phyloP scores from a whole-genome alignment of 768 basidiomycete genomes.

The Kwoniella bestiolae region DNA sequence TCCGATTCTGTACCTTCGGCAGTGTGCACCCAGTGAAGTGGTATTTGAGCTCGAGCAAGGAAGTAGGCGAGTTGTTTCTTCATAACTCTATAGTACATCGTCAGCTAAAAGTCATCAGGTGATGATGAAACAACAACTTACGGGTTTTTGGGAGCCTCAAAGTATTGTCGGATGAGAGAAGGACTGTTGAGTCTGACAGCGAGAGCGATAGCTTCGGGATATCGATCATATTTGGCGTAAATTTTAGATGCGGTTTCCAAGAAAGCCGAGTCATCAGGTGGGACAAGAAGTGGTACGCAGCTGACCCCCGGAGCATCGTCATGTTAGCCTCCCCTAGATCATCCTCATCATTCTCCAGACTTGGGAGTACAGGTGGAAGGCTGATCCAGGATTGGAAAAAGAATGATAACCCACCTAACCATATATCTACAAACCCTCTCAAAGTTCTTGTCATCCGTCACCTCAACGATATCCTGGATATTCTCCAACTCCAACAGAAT shows the following conservation, averaged over 20 bases:
- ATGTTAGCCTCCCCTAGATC: too few relatives aligned
- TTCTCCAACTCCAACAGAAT: constrained; percentile 91
- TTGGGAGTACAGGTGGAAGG: too few relatives aligned
- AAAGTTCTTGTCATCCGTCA: constrained; percentile 74
- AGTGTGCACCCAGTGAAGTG: constrained; percentile 82
- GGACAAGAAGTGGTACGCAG: constrained; percentile 85
- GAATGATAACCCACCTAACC: constrained; percentile 69
- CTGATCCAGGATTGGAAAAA: background rate
- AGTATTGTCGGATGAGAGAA: constrained; percentile 80
- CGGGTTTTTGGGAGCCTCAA: constrained; percentile 86
- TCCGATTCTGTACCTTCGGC: constrained; percentile 62
- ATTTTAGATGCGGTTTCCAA: constrained; percentile 84
- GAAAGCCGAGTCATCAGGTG: constrained; percentile 90
- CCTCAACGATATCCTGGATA: constrained; percentile 72
- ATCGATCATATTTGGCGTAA: constrained; percentile 81
- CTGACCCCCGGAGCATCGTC: too few relatives aligned
- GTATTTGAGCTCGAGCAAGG: constrained; percentile 88
- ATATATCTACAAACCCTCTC: constrained; percentile 92
- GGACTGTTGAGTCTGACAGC: constrained; percentile 82
- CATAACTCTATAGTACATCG: constrained; percentile 67
- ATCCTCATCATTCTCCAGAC: too few relatives aligned
- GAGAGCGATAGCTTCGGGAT: constrained; percentile 86
- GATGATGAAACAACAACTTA: constrained; percentile 58
- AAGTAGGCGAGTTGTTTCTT: constrained; percentile 92
- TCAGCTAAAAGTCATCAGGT: constrained; percentile 15